Base-by-base conservation (phyloP, 331 rosid genomes). In the Dryas integrifolia region DNA sequence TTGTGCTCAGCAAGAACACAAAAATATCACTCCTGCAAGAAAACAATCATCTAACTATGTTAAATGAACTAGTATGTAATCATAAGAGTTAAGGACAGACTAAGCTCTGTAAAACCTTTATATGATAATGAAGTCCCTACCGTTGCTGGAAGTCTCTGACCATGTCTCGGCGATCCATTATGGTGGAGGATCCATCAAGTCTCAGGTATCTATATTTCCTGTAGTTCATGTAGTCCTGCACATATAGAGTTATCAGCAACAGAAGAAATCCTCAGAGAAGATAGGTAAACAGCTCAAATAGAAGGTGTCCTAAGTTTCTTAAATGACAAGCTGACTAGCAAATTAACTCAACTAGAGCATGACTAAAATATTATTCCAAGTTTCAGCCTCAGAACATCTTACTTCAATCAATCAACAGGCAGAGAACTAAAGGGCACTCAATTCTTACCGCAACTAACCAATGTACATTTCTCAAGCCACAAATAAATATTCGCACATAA, bases 221-320 rank as follows among this genome's bases (percentile, higher is more conserved):
- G 16, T 95, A 95, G 85, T 92, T 95, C 98, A 95, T 95, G 82
- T 95, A 92, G 79, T 95, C 97, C 98, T 95, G 96, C 82, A 84
- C 53, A 66, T 49, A 59, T 16, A 80, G 49, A 52, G 44, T 67
- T 21, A 52, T 73, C 51, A 84, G 76, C 72, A 67, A 51, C 35
- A 18, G 46, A 24, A 67, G 62, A 65, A 9, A n/a, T 15, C 10
- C 18, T 48, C 7, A 65, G 49, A 21, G 53, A 45, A 62, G 38
- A 44, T 48, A 44, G 53, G n/a, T 21, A 26, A 14, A 61, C 44
- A 12, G 21, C 15, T 39, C 3, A 11, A 11, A 48, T 48, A 67
- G 13, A 47, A 15, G 10, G 3, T 11, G 13, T 53, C 49, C 9
- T 55, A 53, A 70, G 40, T 14, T 57, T 21, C 16, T 56, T 14